Percentiles rank a stretch among this genome's conserved stretches.
Conservation (phyloP, 1,139 yeast species). For the Spencermartinsiella ligniputridi region DNA sequence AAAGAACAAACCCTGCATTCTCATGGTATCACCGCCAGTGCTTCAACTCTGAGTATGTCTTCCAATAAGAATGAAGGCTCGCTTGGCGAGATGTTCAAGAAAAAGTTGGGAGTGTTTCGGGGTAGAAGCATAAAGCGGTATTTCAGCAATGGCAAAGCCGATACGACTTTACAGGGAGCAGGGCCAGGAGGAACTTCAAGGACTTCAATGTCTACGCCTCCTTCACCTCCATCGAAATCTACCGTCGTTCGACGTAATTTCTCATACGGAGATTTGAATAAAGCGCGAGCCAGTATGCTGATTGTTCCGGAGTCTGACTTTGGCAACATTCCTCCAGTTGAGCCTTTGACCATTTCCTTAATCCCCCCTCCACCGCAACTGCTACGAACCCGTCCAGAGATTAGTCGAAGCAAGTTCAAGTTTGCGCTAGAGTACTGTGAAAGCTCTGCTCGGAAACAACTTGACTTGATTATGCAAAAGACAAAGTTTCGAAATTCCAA, state of each 20-base stretch:
- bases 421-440: constrained; percentile 28
- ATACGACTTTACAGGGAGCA: background rate
- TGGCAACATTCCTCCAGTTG: background rate
- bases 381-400: constrained; percentile 27
- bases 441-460: constrained; percentile 19
- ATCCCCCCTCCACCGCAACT: constrained; percentile 33
- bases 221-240: background rate
- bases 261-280: background rate
- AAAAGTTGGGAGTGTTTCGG: constrained; percentile 14
- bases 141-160: constrained; percentile 9
- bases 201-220: background rate
- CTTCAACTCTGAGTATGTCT: background rate
- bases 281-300: background rate
- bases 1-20: background rate
- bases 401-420: constrained; percentile 24
- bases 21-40: background rate
- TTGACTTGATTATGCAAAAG: constrained; percentile 15
- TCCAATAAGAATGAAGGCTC: constrained; percentile 1
- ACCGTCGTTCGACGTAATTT: background rate
- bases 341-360: constrained; percentile 25
- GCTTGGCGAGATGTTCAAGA: constrained; percentile 10
- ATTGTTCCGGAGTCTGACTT: background rate
- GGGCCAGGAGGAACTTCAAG: background rate
- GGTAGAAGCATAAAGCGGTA: constrained; percentile 13
- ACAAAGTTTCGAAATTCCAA: constrained; percentile 5